These are phyloP conservation scores for Fusarium solani-melongenae DNA, from an alignment of 2,329 filamentous ascomycete species.

Conservation along the genomic window DNA sequence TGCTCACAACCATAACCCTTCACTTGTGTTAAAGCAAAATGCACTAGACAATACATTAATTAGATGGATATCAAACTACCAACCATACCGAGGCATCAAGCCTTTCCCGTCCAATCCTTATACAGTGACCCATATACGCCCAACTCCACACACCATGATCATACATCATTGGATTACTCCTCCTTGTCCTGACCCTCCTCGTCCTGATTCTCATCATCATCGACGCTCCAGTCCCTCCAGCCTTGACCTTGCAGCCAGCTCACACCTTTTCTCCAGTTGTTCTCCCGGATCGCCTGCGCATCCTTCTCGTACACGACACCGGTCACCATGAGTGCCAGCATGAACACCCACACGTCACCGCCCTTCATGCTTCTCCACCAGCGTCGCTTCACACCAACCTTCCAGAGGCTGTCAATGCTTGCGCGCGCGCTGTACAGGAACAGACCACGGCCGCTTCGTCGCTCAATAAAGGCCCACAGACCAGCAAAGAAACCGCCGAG, in stretches of 20 bases:
- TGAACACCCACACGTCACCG: conserved; percentile 87
- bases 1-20: not conserved
- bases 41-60: conserved; percentile 29
- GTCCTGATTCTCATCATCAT: conserved; percentile 61
- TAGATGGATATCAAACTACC: conserved; percentile 26
- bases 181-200: conserved; percentile 49
- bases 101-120: conserved; percentile 12
- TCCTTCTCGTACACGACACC: conserved; percentile 82
- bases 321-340: conserved; percentile 79
- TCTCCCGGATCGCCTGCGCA: conserved; percentile 74
- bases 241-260: conserved; percentile 81
- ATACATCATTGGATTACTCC: conserved; percentile 36
- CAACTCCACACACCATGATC: conserved; percentile 9
- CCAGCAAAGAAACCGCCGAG: conserved; percentile 88
- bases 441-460: conserved; percentile 70
- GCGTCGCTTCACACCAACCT: conserved; percentile 89
- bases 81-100: conserved; percentile 9
- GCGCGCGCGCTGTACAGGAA: conserved; percentile 83
- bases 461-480: conserved; percentile 83
- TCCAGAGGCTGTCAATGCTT: conserved; percentile 89
- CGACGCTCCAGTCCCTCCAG: conserved; percentile 73
- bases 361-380: conserved; percentile 87
- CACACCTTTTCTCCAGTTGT: conserved; percentile 75
- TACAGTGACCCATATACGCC: not conserved
- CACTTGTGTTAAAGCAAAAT: not conserved